Conservation (phyloP, 208 protist species). For the Endotrypanum monterogeii region DNA sequence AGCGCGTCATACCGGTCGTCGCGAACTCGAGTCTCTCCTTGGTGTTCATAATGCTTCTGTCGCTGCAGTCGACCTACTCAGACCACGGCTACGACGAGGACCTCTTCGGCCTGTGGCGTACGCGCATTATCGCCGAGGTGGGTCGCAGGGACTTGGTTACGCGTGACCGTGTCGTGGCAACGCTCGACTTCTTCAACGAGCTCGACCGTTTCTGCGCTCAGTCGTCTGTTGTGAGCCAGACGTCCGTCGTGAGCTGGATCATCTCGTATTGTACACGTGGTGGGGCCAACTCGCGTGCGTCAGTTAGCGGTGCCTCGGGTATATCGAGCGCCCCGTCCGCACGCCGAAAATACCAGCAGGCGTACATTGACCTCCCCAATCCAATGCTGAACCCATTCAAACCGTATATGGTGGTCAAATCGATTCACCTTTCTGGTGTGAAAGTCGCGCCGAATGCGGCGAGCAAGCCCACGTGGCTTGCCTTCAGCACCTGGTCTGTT, state of each 20-base stretch:
- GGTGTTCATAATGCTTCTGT: slow-evolving; percentile 41
- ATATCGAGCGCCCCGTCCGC: background rate
- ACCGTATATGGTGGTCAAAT: slow-evolving; percentile 34
- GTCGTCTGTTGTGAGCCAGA: slow-evolving; percentile 12
- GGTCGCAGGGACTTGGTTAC: slow-evolving; percentile 15
- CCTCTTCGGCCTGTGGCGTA: slow-evolving; percentile 36
- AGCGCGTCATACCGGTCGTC: slow-evolving; percentile 33
- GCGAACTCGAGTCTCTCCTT: slow-evolving; percentile 31
- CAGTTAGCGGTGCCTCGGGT: background rate
- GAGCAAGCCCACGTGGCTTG: slow-evolving; percentile 43
- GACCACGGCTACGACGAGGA: slow-evolving; percentile 42
- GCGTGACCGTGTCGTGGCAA: slow-evolving; percentile 28
- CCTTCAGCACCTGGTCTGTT: slow-evolving; percentile 43
- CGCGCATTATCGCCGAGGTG: slow-evolving; percentile 39
- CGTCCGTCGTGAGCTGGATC: slow-evolving; percentile 33
- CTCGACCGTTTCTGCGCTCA: slow-evolving; percentile 38
- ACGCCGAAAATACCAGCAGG: background rate
- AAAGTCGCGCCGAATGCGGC: slow-evolving; percentile 32
- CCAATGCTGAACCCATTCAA: slow-evolving; percentile 47
- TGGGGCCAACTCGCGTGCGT: background rate
- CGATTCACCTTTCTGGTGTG: slow-evolving; percentile 35
- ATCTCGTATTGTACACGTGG: slow-evolving; percentile 26
- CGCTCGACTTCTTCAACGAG: slow-evolving; percentile 39
- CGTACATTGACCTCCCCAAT: slow-evolving; percentile 38
- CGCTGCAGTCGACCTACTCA: slow-evolving; percentile 32